Evolutionary conservation across 1,139 yeast genomes (phyloP), one percentile per base, ranked within the genome.

Genomic region (Pichia sp.): DNA sequence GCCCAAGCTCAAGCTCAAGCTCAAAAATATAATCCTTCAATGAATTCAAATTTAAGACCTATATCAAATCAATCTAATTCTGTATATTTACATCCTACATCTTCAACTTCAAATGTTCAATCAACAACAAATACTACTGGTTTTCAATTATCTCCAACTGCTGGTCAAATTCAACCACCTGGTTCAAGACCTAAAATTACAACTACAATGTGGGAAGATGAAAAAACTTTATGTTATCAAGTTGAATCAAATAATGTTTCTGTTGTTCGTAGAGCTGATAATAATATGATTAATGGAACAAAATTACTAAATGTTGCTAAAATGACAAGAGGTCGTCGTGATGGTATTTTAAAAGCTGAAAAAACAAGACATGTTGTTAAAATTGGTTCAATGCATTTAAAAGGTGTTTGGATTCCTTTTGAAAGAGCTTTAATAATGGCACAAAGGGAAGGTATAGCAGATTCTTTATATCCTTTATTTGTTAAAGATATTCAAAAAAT

Each of bases 351-450:
- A 49, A 89, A 89, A 66, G 79, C 85, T 47, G 96, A 89, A 62
- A 85, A 87, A 60, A 77, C 79, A 31, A 72, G 97, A 37, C 93
- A 87, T 60, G 97, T 91, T 37, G 96, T 89, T 43, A 89, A 89
- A 64, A 86, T 89, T 51, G 98, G 98, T 10, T 85, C 95, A 16
- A 89, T 89, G 96, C 95, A 89, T 61, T 70, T 89, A 56, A 89
- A 89, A 65, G 98, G 98, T 40, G 97, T 89, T 36, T 89, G 97
- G 97, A 88, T 89, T 50, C 96, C 97, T 1, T 88, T 88, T 61
- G 96, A 89, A 52, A 72, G 96, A 41, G 97, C 96, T 1, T 68
- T 85, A 39, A 84, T 86, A 22, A 83, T 89, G 78, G 96, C 96
- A 26, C 88, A 85, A 64, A 72, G 85, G 53, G 96, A 89, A 63